Percentiles rank a stretch among this genome's conserved stretches.
These are phyloP conservation scores for Penicillium sp. DNA, from an alignment of 2,329 filamentous ascomycete genomes.

Conservation along the genomic window DNA sequence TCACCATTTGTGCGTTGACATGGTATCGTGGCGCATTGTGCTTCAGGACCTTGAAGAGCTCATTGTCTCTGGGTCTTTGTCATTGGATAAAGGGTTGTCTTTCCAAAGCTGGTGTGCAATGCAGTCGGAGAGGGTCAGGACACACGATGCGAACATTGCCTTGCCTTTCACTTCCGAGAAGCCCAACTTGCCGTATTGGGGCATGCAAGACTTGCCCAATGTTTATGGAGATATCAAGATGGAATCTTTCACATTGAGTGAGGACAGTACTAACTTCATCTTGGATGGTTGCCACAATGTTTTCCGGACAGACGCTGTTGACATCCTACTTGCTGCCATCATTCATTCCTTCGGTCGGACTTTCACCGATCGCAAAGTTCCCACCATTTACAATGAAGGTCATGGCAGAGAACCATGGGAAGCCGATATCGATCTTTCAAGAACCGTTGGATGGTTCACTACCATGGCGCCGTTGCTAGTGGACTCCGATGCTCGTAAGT, in stretches of 20 bases:
- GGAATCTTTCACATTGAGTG: constrained; percentile 34
- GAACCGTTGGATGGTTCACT: constrained; percentile 52
- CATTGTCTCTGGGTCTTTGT: constrained; percentile 32
- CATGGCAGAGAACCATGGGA: constrained; percentile 49
- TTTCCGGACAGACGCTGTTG: constrained; percentile 38
- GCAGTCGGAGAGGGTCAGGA: constrained; percentile 30
- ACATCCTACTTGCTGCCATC: constrained; percentile 38
- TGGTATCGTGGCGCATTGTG: constrained; percentile 37
- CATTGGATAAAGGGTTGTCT: constrained; percentile 35
- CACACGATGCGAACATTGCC: constrained; percentile 9
- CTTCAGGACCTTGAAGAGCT: constrained; percentile 38
- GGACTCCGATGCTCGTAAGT: constrained; percentile 26
- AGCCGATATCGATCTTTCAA: constrained; percentile 44
- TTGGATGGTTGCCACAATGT: constrained; percentile 32
- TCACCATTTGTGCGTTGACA: constrained; percentile 31
- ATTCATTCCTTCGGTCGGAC: constrained; percentile 44
- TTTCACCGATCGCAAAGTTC: constrained; percentile 43
- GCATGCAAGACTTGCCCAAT: constrained; percentile 32
- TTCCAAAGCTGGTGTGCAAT: constrained; percentile 41
- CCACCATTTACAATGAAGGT: constrained; percentile 50
- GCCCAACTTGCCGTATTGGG: constrained; percentile 38
- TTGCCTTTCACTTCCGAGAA: constrained; percentile 31
- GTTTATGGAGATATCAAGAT: constrained; percentile 36
- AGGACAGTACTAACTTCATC: constrained; percentile 32
- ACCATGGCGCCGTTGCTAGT: constrained; percentile 46